Conservation (phyloP, 805 yeast genomes). For the Sporopachydermia quercuum region DNA sequence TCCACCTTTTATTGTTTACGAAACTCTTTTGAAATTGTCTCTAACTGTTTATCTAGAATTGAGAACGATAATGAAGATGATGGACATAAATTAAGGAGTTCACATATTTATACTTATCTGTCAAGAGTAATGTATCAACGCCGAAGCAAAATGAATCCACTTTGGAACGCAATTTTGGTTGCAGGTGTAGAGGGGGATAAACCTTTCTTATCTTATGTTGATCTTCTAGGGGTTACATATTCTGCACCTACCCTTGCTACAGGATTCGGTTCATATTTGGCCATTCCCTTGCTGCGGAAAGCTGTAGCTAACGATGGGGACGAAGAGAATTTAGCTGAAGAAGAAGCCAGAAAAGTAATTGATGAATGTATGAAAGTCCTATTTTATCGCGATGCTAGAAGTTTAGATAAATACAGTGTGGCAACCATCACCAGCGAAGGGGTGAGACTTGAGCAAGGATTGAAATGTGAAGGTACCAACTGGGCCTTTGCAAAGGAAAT, state of each 20-base stretch:
- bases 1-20: not conserved
- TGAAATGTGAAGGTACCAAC: conserved; percentile 58
- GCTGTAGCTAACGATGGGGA: conserved; percentile 70
- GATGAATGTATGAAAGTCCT: conserved; percentile 85
- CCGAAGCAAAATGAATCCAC: conserved; percentile 86
- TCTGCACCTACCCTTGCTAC: conserved; percentile 83
- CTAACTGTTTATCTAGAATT: conserved; percentile 19
- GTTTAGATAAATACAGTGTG: conserved; percentile 70
- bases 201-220: conserved; percentile 76
- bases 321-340: conserved; percentile 50
- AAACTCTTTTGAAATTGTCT: conserved; percentile 1
- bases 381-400: conserved; percentile 92
- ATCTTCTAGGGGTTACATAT: conserved; percentile 82
- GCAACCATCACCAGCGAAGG: conserved; percentile 60
- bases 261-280: conserved; percentile 93
- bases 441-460: conserved; percentile 47
- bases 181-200: conserved; percentile 71
- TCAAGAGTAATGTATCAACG: conserved; percentile 74
- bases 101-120: conserved; percentile 77
- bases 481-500: conserved; percentile 88
- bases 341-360: conserved; percentile 62
- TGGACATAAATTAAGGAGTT: conserved; percentile 62
- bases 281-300: conserved; percentile 80
- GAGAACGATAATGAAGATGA: conserved; percentile 67
- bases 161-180: conserved; percentile 88